Evolutionary conservation across 2,329 filamentous ascomycete genomes (phyloP).

Genomic region (Juglanconis juglandina): DNA sequence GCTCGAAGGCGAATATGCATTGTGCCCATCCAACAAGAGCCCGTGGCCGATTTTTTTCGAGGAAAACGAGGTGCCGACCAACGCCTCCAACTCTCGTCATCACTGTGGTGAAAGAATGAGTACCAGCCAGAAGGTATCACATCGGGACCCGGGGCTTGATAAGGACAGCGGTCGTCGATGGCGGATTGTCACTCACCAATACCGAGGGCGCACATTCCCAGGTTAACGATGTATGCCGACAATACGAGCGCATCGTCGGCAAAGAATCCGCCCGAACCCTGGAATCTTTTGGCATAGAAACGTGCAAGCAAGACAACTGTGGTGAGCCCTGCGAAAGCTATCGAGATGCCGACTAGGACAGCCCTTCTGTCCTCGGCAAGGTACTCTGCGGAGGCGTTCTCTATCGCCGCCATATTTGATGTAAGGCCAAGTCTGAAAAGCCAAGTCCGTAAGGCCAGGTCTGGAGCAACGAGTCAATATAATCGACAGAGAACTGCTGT

Average conservation of each 20-base stretch:
- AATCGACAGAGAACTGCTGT: not conserved
- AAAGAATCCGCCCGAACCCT: slow-evolving; percentile 9
- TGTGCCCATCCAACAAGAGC: slow-evolving; percentile 23
- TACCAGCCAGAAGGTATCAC: not conserved
- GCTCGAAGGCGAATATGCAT: slow-evolving; percentile 26
- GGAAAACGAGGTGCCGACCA: slow-evolving; percentile 22
- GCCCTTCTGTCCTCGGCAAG: slow-evolving; percentile 8
- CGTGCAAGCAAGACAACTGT: slow-evolving; percentile 18
- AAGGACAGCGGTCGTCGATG: no score
- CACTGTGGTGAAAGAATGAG: slow-evolving; percentile 14
- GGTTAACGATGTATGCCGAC: slow-evolving; percentile 21
- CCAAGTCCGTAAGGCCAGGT: no score
- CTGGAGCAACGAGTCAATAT: no score
- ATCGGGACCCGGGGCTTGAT: no score
- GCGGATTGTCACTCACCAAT: slow-evolving; percentile 16
- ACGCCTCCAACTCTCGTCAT: slow-evolving; percentile 25
- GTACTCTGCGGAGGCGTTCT: not conserved
- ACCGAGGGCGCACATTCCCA: slow-evolving; percentile 22
- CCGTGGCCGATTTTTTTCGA: slow-evolving; percentile 19
- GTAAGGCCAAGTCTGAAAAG: not conserved
- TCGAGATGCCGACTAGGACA: slow-evolving; percentile 20
- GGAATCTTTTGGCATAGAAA: slow-evolving; percentile 21
- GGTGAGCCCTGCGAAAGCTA: slow-evolving; percentile 20
- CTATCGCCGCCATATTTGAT: not conserved
- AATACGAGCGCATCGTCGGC: slow-evolving; percentile 21